Conservation (phyloP, 352 stramenopile species). For the Globisporangium mamillatum region DNA sequence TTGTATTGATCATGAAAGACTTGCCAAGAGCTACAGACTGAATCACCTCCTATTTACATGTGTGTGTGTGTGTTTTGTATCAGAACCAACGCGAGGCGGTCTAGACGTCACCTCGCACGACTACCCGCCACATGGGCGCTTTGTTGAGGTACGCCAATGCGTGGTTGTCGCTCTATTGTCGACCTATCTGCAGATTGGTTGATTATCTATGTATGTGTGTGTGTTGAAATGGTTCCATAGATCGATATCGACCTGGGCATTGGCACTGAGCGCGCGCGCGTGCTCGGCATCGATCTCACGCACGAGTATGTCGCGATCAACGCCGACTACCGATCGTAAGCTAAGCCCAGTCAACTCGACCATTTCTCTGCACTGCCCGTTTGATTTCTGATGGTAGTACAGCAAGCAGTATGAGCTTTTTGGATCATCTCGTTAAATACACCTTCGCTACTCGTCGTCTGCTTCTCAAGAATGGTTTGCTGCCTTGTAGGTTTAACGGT, state of each 20-base stretch:
- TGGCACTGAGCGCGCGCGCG: slow-evolving; percentile 73
- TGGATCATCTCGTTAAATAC: slow-evolving; percentile 5
- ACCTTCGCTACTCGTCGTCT: background rate
- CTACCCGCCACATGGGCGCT: slow-evolving; percentile 94
- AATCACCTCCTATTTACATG: background rate
- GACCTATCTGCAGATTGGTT: too few species aligned
- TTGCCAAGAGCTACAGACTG: background rate
- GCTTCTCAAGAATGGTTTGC: background rate
- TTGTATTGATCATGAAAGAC: background rate
- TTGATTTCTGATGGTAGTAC: background rate
- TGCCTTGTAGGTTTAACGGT: background rate
- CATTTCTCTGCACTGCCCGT: background rate
- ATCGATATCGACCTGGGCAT: slow-evolving; percentile 94
- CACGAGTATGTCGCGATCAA: slow-evolving; percentile 99
- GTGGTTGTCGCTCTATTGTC: background rate
- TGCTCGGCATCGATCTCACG: slow-evolving; percentile 97
- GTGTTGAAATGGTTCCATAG: slow-evolving; percentile 17
- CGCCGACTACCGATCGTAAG: slow-evolving; percentile 97
- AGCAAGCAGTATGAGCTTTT: background rate
- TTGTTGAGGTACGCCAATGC: slow-evolving; percentile 81
- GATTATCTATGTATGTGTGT: too few species aligned
- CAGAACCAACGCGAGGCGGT: slow-evolving; percentile 66
- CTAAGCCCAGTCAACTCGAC: background rate
- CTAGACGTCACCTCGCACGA: slow-evolving; percentile 78
- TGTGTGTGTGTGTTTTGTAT: background rate